Evolutionary conservation across 805 yeast species (phyloP).

Genomic region (Priceomyces castillae): DNA sequence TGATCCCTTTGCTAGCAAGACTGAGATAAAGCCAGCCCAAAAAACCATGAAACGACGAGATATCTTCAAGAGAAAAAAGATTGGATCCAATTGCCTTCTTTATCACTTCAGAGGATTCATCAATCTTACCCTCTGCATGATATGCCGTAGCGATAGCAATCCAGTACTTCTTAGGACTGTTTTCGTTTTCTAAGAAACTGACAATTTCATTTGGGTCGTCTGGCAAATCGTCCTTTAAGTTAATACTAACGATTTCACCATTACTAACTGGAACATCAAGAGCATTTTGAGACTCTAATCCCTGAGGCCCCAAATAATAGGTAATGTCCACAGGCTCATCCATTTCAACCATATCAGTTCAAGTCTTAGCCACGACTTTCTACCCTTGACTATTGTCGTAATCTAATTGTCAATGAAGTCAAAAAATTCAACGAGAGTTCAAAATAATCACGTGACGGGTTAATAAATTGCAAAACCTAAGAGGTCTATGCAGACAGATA

Average conservation of each 20-base stretch:
- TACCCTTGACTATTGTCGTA: too few species aligned
- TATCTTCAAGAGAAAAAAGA: conserved; percentile 39
- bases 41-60: conserved; percentile 55
- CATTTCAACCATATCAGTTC: conserved; percentile 7
- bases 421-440: neutral
- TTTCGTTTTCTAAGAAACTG: conserved; percentile 75
- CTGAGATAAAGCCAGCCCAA: conserved; percentile 71
- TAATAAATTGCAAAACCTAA: too few species aligned
- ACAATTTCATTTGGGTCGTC: conserved; percentile 86
- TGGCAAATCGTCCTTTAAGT: conserved; percentile 76
- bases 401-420: neutral
- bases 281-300: conserved; percentile 25
- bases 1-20: conserved; percentile 24
- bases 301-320: conserved; percentile 34
- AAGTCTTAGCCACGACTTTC: neutral
- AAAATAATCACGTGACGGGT: neutral
- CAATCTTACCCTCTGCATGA: conserved; percentile 54
- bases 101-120: conserved; percentile 64
- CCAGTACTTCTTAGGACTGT: conserved; percentile 78
- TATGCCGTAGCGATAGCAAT: conserved; percentile 78
- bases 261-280: conserved; percentile 74
- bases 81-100: conserved; percentile 52
- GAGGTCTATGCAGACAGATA: too few species aligned
- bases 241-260: conserved; percentile 80
- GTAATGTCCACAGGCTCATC: conserved; percentile 24